Percentiles rank a stretch among this genome's conserved stretches.
Evolutionary conservation across 331 rosid species (phyloP).

Genomic region (Pyracantha coccinea): DNA sequence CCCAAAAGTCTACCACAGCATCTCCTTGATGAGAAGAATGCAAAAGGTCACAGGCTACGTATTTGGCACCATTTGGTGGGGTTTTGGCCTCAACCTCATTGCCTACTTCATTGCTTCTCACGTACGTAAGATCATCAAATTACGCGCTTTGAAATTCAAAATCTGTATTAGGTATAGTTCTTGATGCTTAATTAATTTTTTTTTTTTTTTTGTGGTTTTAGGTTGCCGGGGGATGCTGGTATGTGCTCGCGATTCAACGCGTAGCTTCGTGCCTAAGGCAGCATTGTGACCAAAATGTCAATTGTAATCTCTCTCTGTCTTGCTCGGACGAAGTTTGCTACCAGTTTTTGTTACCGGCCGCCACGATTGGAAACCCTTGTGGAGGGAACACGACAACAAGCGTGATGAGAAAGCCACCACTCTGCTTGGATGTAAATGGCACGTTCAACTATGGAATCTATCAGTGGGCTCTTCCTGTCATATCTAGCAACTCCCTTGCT

Average conservation of each 20-base stretch:
- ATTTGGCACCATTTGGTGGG: slow-evolving; percentile 99
- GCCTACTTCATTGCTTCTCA: slow-evolving; percentile 98
- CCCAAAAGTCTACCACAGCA: slow-evolving; percentile 92
- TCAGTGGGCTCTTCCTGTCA: slow-evolving; percentile 94
- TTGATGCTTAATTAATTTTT: not conserved
- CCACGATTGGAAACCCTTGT: slow-evolving; percentile 32
- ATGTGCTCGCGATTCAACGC: slow-evolving; percentile 90
- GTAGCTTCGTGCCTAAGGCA: slow-evolving; percentile 76
- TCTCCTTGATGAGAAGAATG: slow-evolving; percentile 86
- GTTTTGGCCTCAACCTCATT: slow-evolving; percentile 88
- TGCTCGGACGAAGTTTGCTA: slow-evolving; percentile 85
- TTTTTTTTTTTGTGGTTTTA: not conserved
- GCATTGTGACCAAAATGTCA: slow-evolving; percentile 50
- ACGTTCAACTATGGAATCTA: slow-evolving; percentile 84
- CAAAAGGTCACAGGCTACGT: slow-evolving; percentile 95
- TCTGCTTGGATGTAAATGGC: slow-evolving; percentile 74
- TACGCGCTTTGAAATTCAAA: not conserved
- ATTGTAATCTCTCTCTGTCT: slow-evolving; percentile 67
- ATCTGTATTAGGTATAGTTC: not conserved
- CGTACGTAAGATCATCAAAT: slow-evolving; percentile 28
- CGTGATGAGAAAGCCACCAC: slow-evolving; percentile 46
- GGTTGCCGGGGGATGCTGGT: slow-evolving; percentile 99
- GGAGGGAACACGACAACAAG: slow-evolving; percentile 50
- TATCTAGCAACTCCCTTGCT: slow-evolving; percentile 76
- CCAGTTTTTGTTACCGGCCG: slow-evolving; percentile 30